A percentile compares a stretch with the other conserved stretches of the same genome.
These are phyloP conservation scores for Arthrobotrys megalospora DNA, from an alignment of 2,329 filamentous ascomycete species.

Conservation along the genomic window DNA sequence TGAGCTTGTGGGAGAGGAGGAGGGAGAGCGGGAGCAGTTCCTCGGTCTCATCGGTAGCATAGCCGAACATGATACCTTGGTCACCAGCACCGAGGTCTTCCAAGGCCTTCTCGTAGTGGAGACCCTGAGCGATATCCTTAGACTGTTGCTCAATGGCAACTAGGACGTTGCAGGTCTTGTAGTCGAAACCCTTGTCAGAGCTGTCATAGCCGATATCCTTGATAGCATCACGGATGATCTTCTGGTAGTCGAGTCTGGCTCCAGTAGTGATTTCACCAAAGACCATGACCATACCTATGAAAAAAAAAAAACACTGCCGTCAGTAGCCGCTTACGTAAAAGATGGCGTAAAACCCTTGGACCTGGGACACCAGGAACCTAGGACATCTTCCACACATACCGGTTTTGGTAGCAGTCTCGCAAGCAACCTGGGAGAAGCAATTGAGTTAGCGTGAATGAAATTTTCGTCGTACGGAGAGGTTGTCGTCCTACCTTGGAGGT, in stretches of 20 bases:
- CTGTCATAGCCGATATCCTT: constrained; percentile 99
- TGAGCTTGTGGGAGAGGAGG: constrained; percentile 95
- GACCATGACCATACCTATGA: constrained; percentile 87
- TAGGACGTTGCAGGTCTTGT: constrained; percentile 99
- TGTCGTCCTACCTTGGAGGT: constrained; percentile 81
- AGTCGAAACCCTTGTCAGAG: constrained; percentile 98
- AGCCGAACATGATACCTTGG: constrained; percentile 99
- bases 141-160: constrained; percentile 99
- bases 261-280: constrained; percentile 99
- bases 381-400: constrained; percentile 71
- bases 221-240: constrained; percentile 92
- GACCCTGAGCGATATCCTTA: constrained; percentile 97
- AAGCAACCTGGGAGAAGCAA: constrained; percentile 76
- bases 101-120: constrained; percentile 96
- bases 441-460: constrained; percentile 43
- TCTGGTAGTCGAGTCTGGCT: constrained; percentile 96
- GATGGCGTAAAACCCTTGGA: constrained; percentile 45
- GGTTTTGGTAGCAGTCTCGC: constrained; percentile 99
- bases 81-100: constrained; percentile 99
- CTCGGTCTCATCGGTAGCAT: constrained; percentile 98
- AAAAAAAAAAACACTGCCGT: constrained; percentile 34
- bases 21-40: constrained; percentile 96
- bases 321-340: constrained; percentile 54
- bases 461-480: constrained; percentile 37
- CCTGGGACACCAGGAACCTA: constrained; percentile 21